A percentile compares a stretch with the other conserved stretches of the same genome.
phyloP scores from a whole-genome alignment of 202 grass and related monocot genomes.

The Eragrostis tef region DNA sequence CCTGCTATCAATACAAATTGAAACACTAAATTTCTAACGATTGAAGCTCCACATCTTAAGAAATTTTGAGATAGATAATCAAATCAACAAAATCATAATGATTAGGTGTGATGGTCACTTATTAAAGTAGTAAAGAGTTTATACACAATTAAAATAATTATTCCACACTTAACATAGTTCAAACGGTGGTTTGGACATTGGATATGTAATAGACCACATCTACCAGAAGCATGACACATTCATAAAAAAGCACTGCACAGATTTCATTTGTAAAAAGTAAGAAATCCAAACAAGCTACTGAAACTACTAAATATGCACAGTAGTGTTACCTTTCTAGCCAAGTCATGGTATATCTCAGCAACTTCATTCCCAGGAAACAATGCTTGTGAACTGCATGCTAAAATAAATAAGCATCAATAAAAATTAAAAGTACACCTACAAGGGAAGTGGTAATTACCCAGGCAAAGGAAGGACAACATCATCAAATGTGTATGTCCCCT shows the following conservation, averaged over 20 bases:
- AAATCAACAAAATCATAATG: not conserved
- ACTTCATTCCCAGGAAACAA: conserved; percentile 84
- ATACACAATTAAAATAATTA: not conserved
- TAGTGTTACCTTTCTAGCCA: conserved; percentile 81
- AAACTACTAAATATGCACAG: conserved; percentile 24
- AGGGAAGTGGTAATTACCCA: conserved; percentile 64
- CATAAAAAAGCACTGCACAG: not conserved
- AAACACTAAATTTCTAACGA: too few relatives aligned
- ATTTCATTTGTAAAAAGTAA: conserved; percentile 29
- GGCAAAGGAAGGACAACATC: conserved; percentile 94
- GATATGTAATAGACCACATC: not conserved
- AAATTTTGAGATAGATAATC: not conserved
- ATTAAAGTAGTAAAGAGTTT: conserved; percentile 29
- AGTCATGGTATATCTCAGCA: conserved; percentile 84
- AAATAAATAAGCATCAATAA: conserved; percentile 36
- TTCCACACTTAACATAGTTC: conserved; percentile 18
- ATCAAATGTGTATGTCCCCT: conserved; percentile 78
- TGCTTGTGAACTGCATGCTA: conserved; percentile 78
- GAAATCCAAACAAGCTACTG: conserved; percentile 26
- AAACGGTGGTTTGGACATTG: not conserved
- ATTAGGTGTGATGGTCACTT: not conserved
- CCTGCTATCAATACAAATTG: conserved; percentile 10
- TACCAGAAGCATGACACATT: conserved; percentile 18
- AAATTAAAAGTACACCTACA: conserved; percentile 3
- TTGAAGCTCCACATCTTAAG: not conserved